Percentiles rank a stretch among this genome's conserved stretches.
These are phyloP conservation scores for Hemileccinum rubropunctum DNA, from an alignment of 768 basidiomycete genomes.

Conservation along the genomic window DNA sequence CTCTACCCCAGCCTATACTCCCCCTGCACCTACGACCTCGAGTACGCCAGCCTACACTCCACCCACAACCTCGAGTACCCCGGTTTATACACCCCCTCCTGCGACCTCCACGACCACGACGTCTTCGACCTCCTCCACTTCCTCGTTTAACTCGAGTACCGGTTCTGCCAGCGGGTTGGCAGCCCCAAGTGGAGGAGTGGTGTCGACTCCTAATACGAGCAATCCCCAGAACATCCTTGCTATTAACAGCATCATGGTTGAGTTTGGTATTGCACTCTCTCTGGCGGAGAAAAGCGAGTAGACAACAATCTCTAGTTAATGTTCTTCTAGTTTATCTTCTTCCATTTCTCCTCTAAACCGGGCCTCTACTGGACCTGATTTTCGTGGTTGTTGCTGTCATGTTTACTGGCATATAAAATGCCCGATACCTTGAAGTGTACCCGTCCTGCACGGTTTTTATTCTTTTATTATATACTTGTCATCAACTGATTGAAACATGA, in stretches of 20 bases:
- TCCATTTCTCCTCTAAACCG: conserved; percentile 6
- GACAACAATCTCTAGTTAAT: background rate
- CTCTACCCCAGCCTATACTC: conserved; percentile 21
- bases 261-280: conserved; percentile 25
- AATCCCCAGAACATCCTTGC: conserved; percentile 34
- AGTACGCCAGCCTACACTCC: conserved; percentile 16
- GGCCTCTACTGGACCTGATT: background rate
- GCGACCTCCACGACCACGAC: conserved; percentile 24
- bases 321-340: background rate
- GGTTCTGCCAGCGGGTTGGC: conserved; percentile 25
- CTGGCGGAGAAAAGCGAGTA: conserved; percentile 2
- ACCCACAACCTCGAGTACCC: conserved; percentile 23
- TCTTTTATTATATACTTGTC: too few relatives aligned
- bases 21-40: conserved; percentile 14
- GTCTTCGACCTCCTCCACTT: conserved; percentile 20
- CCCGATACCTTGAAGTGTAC: conserved; percentile 20
- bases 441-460: background rate
- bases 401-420: conserved; percentile 12
- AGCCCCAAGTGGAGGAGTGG: conserved; percentile 19
- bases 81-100: conserved; percentile 14
- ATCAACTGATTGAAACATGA: too few relatives aligned
- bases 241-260: conserved; percentile 37
- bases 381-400: conserved; percentile 1
- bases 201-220: conserved; percentile 31
- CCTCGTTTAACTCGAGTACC: conserved; percentile 17